Evolutionary conservation across 2,329 filamentous ascomycete species (phyloP).

Genomic region (Colletotrichum liaoningense): DNA sequence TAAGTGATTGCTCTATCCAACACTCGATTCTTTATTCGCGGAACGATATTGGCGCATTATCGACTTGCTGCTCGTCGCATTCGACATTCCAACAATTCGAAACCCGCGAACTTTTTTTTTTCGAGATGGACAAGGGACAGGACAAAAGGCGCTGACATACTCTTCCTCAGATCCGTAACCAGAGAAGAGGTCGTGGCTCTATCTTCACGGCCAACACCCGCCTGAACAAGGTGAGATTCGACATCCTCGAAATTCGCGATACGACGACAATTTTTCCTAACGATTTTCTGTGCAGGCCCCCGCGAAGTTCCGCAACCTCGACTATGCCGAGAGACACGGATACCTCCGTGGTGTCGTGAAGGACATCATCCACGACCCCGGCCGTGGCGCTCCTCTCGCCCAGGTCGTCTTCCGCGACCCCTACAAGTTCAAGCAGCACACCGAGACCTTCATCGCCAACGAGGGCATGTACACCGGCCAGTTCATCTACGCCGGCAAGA

Average conservation of each 20-base stretch:
- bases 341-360: constrained; percentile 98
- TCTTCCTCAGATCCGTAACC: constrained; percentile 67
- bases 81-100: constrained; percentile 15
- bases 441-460: constrained; percentile 99
- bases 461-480: constrained; percentile 99
- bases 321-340: constrained; percentile 96
- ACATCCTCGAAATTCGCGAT: constrained; percentile 45
- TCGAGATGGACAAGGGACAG: background rate
- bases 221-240: constrained; percentile 91
- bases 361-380: constrained; percentile 99
- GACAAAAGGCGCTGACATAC: constrained; percentile 28
- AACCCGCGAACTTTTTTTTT: constrained; percentile 22
- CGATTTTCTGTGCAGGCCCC: constrained; percentile 43
- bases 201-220: constrained; percentile 82
- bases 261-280: constrained; percentile 31
- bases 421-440: constrained; percentile 97
- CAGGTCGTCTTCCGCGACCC: constrained; percentile 97
- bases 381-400: constrained; percentile 97
- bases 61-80: constrained; percentile 20
- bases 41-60: background rate
- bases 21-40: constrained; percentile 4
- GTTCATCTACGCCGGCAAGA: constrained; percentile 99
- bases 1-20: constrained; percentile 43
- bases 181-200: constrained; percentile 70
- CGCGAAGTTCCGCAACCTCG: constrained; percentile 94